These are phyloP conservation scores for Lupinus albus DNA, from an alignment of 306 rosid genomes.

Conservation along the genomic window DNA sequence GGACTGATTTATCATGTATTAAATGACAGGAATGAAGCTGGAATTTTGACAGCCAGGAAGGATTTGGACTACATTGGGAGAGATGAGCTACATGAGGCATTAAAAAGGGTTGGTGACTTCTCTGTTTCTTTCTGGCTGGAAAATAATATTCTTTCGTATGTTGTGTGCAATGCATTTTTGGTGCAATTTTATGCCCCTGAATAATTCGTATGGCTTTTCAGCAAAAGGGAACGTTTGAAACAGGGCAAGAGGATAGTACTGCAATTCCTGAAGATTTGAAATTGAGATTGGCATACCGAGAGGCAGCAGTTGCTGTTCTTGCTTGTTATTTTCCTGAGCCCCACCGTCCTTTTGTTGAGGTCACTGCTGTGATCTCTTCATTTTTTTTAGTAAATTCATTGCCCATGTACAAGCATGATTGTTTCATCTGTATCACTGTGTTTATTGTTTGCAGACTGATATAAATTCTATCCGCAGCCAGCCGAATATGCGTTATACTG, in stretches of 20 bases:
- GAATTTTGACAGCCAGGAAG: constrained; percentile 97
- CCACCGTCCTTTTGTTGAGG: constrained; percentile 75
- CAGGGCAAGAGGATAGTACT: constrained; percentile 96
- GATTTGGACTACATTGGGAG: constrained; percentile 86
- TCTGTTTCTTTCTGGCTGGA: constrained; percentile 36
- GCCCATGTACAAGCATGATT: constrained; percentile 28
- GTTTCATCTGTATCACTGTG: constrained; percentile 28
- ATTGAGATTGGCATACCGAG: constrained; percentile 91
- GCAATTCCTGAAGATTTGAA: constrained; percentile 85
- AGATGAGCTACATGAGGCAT: constrained; percentile 92
- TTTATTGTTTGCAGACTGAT: constrained; percentile 75
- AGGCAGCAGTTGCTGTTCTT: constrained; percentile 95
- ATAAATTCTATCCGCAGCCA: constrained; percentile 77
- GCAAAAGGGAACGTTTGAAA: constrained; percentile 99
- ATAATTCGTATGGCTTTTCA: constrained; percentile 55
- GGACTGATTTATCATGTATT: constrained; percentile 38
- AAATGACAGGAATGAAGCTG: constrained; percentile 93
- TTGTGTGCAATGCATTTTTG: constrained; percentile 17
- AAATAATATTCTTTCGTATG: constrained; percentile 32
- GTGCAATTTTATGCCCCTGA: constrained; percentile 14
- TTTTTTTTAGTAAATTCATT: constrained; percentile 32
- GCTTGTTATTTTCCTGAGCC: constrained; percentile 91
- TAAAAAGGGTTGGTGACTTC: constrained; percentile 78
- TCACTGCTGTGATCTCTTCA: constrained; percentile 32
- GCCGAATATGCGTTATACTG: constrained; percentile 78